Evolutionary conservation across 2,329 filamentous ascomycete genomes (phyloP), one percentile per base, ranked within the genome.

Genomic region (Exophiala calicioides): DNA sequence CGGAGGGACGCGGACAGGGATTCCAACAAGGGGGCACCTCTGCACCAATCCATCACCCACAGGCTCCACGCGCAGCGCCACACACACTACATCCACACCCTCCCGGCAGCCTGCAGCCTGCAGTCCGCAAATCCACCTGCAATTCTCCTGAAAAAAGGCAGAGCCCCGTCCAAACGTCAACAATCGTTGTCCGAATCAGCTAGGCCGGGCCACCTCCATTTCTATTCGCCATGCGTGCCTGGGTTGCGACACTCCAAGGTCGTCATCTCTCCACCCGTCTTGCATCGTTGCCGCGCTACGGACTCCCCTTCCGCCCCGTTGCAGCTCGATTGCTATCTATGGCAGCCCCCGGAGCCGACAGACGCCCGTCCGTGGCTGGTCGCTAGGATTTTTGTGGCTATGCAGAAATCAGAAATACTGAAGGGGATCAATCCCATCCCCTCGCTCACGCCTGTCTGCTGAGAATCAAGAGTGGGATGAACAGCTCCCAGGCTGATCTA

Each of bases 271-370:
- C 44, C 40, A 33, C 32, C 29, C 30, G 29, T 33, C 39, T 15
- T 42, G 39, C 40, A 43, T 48, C 35, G 48, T 50, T 52, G 43
- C 33, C 29, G 40, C 45, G 33, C 44, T 46, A 51, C 52, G 52
- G 52, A 49, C 48, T 43, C 33, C 13, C 23, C 29, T 46, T 34
- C 52, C 52, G 48, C 41, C 45, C 26, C 16, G 36, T n/a, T 52
- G 47, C 47, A 37, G 24, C 30, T 26, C 35, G 16, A 44, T 19
- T 55, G 31, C 52, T 52, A 55, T 55, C 52, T 50, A 47, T 46
- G 52, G 48, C 38, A 40, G 41, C 20, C 26, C 39, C 39, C 26
- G 13, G 34, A 42, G 35, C 21, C 21, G 19, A 12, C 35, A 18
- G 16, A 26, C 35, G 27, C 30, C 38, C 23, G 24, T 42, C 21